These are phyloP conservation scores for Rhamnella rubrinervis DNA, from an alignment of 331 rosid species.

Conservation along the genomic window DNA sequence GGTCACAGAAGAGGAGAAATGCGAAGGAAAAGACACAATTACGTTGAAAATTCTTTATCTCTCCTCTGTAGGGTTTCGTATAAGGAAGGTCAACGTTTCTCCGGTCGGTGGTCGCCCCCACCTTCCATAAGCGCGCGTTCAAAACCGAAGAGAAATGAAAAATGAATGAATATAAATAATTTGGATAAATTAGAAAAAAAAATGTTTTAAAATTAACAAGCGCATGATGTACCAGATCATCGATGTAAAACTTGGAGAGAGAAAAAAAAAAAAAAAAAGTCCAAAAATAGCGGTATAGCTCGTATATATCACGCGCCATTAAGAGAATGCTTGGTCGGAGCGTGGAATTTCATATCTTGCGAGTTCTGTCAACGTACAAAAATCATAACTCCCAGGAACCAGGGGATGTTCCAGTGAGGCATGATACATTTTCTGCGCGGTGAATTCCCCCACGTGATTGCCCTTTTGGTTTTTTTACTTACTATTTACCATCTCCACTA, in stretches of 20 bases:
- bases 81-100: conserved; percentile 26
- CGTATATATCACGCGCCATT: conserved; percentile 5
- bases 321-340: not conserved
- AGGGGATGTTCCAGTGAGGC: not conserved
- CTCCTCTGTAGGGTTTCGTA: conserved; percentile 23
- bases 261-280: no score
- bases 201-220: no score
- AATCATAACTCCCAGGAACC: not conserved
- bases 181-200: no score
- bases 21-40: conserved; percentile 4
- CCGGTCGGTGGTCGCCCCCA: conserved; percentile 11
- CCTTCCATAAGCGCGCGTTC: conserved; percentile 29
- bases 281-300: no score
- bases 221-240: no score
- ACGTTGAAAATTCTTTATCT: not conserved
- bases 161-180: no score
- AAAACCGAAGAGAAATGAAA: no score
- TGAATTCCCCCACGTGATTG: conserved; percentile 17
- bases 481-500: not conserved
- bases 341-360: not conserved
- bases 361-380: conserved; percentile 7
- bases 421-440: not conserved
- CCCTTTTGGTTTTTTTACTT: not conserved
- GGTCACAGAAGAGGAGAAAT: conserved; percentile 1
- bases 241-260: no score